Evolutionary conservation across 2,329 filamentous ascomycete genomes (phyloP).

Genomic region (Aureobasidium namibiae): DNA sequence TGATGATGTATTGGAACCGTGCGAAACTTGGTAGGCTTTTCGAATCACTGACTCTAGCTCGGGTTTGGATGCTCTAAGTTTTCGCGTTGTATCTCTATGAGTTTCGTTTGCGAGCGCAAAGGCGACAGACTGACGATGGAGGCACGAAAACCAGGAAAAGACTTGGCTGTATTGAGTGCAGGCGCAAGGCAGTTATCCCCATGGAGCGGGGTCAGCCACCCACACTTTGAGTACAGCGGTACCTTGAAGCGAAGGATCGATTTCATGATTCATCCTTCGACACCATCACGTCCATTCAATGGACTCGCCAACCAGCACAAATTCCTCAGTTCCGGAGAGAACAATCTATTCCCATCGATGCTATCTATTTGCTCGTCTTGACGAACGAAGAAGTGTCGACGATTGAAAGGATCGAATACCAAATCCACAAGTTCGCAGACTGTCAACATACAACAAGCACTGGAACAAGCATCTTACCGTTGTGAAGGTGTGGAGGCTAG

Average conservation of each 20-base stretch:
- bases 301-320: neutral
- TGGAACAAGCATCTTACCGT: neutral
- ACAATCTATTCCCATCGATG: no score
- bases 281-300: no score
- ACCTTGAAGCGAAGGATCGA: neutral
- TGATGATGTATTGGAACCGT: neutral
- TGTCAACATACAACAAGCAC: neutral
- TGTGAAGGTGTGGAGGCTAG: neutral
- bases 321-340: neutral
- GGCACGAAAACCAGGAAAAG: neutral
- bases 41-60: no score
- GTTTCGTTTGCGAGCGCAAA: no score
- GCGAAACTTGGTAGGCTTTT: neutral
- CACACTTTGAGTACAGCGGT: neutral
- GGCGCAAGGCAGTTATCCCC: neutral
- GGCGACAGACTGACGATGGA: no score
- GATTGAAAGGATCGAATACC: neutral
- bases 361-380: neutral
- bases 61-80: no score
- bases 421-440: neutral
- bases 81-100: no score
- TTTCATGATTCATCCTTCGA: neutral
- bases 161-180: neutral
- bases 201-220: conserved; percentile 1
- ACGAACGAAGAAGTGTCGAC: neutral